phyloP scores from a whole-genome alignment of 169 alveolate species.

The Cystoisospora suis region DNA sequence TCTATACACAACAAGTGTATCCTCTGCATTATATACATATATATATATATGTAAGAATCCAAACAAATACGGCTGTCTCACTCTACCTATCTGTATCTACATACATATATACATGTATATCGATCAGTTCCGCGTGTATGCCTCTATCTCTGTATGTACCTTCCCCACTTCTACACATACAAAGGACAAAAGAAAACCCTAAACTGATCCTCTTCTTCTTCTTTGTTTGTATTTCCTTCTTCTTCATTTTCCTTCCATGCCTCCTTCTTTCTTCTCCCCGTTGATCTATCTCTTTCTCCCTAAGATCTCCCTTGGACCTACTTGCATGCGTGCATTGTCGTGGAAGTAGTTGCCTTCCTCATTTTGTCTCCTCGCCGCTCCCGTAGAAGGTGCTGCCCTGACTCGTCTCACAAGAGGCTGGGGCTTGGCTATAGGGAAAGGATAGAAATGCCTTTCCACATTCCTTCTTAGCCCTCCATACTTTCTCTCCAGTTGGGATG shows the following conservation, averaged over 20 bases:
- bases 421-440: constrained; percentile 42
- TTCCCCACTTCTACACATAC: too few species aligned
- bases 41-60: too few species aligned
- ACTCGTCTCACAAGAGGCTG: background rate
- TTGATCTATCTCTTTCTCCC: background rate
- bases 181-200: too few species aligned
- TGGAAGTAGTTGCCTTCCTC: background rate
- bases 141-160: too few species aligned
- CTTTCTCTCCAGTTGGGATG: constrained; percentile 43
- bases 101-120: too few species aligned
- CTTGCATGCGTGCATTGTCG: background rate
- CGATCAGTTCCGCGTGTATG: too few species aligned
- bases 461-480: constrained; percentile 16
- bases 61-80: too few species aligned
- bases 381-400: background rate
- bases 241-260: background rate
- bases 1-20: too few species aligned
- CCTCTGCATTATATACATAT: too few species aligned
- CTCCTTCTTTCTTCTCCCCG: background rate
- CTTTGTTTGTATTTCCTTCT: background rate
- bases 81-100: too few species aligned
- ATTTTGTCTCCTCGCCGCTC: background rate
- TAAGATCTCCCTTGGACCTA: background rate
- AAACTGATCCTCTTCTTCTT: too few species aligned
- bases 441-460: constrained; percentile 5